Evolutionary conservation across 106 monocot genomes (phyloP).

Genomic region (Acorus gramineus): DNA sequence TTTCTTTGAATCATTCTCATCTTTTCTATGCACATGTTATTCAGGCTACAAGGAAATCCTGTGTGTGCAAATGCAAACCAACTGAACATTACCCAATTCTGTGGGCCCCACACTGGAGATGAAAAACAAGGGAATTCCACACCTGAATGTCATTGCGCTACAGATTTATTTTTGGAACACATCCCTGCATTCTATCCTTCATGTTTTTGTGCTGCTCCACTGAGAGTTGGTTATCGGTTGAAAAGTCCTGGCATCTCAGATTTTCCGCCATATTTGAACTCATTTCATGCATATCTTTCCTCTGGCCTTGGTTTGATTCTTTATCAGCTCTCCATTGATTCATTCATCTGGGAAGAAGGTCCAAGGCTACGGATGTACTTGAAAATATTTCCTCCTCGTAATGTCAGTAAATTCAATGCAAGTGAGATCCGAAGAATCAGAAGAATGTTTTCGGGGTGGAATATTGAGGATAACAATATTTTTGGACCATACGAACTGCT

Average conservation of each 20-base stretch:
- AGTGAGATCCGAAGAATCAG: conserved; percentile 58
- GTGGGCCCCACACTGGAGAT: conserved; percentile 13
- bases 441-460: conserved; percentile 45
- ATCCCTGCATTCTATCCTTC: conserved; percentile 48
- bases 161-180: conserved; percentile 49
- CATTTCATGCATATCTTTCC: conserved; percentile 40
- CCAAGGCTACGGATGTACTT: conserved; percentile 75
- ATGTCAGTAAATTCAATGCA: conserved; percentile 44
- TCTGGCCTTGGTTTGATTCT: conserved; percentile 24
- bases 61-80: conserved; percentile 39
- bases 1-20: conserved; percentile 1
- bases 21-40: conserved; percentile 7
- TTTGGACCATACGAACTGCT: conserved; percentile 95
- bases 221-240: conserved; percentile 75
- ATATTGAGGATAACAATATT: conserved; percentile 44
- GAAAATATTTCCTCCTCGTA: conserved; percentile 53
- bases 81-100: conserved; percentile 19
- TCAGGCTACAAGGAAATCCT: conserved; percentile 75
- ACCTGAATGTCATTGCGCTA: conserved; percentile 48
- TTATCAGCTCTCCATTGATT: conserved; percentile 59
- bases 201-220: conserved; percentile 72
- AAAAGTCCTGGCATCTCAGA: conserved; percentile 83
- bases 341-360: conserved; percentile 63
- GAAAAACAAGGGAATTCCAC: conserved; percentile 15
- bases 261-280: conserved; percentile 49